Base-by-base conservation (phyloP, 1,284 basidiomycete species). In the Somion occarium region DNA sequence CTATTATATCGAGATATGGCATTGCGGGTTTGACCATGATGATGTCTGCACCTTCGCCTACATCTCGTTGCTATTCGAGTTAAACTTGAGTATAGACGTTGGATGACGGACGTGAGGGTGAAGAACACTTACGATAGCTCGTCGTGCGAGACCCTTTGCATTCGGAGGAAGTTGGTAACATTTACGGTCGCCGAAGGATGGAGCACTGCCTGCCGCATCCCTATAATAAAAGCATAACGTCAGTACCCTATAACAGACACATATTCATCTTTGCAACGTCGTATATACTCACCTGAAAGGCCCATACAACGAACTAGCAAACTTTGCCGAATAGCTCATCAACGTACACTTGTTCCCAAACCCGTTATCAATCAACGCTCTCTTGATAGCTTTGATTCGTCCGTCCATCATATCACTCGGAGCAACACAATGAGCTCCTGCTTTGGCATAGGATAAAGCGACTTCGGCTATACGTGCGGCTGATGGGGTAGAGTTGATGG, bases 391-490 rank as follows among this genome's bases (percentile, higher is more conserved):
- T 52, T 81, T 83, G 54, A 99, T 86, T 22, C 96, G 78, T 0
- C 95, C 96, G 66, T 99, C 97, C 95, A 99, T 99, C 97, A 99
- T 99, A 69, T 99, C 97, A 65, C 93, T 97, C 1, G 97, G 97
- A 1, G 97, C 97, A 53, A 99, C 96, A 63, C 94, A 96, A 69
- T 99, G 93, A 0, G 93, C 97, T 11, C 97, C 97, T 0, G 96
- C 97, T 55, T 80, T 78, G 1, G 96, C 96, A 61, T 99, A 99
- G 60, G 81, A 85, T 45, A 98, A 76, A 0, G 97, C 94, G 19
- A 99, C 95, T 62, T 97, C 78, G 0, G 93, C 93, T 52, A 99
- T 88, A 50, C 96, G 87, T 25, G 75, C 75, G 3, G 93, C 91
- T 12, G 91, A 94, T 11, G 83, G 83, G 12, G 72, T 74, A 43